A percentile compares a stretch with the other conserved stretches of the same genome.
phyloP scores from a whole-genome alignment of 306 rosid genomes.

The Quercus mongolica region DNA sequence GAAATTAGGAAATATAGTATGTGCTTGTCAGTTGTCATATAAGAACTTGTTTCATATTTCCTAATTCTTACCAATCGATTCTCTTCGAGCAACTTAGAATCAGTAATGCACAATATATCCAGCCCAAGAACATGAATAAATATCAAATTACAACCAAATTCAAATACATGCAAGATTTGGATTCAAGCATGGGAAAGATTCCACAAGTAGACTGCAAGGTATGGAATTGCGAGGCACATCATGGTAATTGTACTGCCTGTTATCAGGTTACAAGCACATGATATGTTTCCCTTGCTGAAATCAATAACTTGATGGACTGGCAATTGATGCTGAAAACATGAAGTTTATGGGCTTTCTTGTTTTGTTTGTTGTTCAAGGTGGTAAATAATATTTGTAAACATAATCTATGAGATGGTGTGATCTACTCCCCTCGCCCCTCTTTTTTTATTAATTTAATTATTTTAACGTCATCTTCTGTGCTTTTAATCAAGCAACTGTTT shows the following conservation, averaged over 20 bases:
- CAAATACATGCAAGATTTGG: not conserved
- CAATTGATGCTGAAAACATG: not conserved
- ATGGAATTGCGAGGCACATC: not conserved
- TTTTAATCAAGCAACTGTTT: too few species aligned
- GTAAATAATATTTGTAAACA: not conserved
- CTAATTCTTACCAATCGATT: not conserved
- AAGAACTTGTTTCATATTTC: not conserved
- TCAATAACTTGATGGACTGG: not conserved
- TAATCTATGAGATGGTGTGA: not conserved
- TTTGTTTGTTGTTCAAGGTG: not conserved
- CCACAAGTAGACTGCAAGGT: not conserved
- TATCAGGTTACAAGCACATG: not conserved
- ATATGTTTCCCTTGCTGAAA: not conserved
- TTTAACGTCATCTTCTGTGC: too few species aligned
- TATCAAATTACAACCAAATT: not conserved
- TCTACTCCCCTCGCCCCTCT: too few species aligned
- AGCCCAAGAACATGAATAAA: not conserved
- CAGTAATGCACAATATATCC: not conserved
- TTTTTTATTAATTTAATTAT: too few species aligned
- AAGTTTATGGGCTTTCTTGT: not conserved
- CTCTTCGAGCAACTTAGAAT: not conserved
- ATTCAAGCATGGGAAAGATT: not conserved
- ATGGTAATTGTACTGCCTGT: not conserved
- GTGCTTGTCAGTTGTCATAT: not conserved
- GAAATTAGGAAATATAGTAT: not conserved